Base-by-base conservation (phyloP, 805 yeast species). In the Scheffersomyces stipitis region DNA sequence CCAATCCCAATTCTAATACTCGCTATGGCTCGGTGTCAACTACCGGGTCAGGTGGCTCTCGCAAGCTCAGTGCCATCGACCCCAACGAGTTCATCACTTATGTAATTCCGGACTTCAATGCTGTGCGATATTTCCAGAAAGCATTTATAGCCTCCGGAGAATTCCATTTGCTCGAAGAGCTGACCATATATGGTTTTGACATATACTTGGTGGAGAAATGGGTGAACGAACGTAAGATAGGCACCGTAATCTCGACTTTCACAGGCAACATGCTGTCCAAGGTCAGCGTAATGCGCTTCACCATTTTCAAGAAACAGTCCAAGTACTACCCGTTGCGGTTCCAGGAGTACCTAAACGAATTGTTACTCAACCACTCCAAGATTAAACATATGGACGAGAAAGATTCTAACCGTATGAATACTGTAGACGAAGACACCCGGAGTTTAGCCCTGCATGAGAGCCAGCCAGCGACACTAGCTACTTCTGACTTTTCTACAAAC, bases 141-240 rank as follows among this genome's bases (percentile, higher is more conserved):
- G 72, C 66, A 28, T 61, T 68, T 40, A 49, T 61, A 10, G 24
- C 46, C 3, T 39, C 46, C 4, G 56, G 58, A 31, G 72, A 66
- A 33, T 59, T 67, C 41, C 76, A 60, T 42, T 38, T 71, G 9
- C 44, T 71, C 24, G 76, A 75, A 31, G 72, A 69, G 36, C 60
- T 80, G 4, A 63, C 61, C 7, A 68, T 83, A 16, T 50, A 68
- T 1, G 98, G 99, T 1, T 88, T 84, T 55, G 98, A 93, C 60
- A 76, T 86, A 12, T 93, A 93, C 57, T 70, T 93, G 26, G 96
- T 91, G 8, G 98, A 93, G 58, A 97, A 91, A 59, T 93, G 99
- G 99, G 83, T 86, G 3, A 73, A 83, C 23, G 81, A 81, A 40
- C 69, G 98, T 30, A 69, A 75, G 28, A 64, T 79, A 9, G 80